Percentiles rank a stretch among this genome's conserved stretches.
phyloP scores from a whole-genome alignment of 2,329 filamentous ascomycete species.

The Myriangium duriaei region DNA sequence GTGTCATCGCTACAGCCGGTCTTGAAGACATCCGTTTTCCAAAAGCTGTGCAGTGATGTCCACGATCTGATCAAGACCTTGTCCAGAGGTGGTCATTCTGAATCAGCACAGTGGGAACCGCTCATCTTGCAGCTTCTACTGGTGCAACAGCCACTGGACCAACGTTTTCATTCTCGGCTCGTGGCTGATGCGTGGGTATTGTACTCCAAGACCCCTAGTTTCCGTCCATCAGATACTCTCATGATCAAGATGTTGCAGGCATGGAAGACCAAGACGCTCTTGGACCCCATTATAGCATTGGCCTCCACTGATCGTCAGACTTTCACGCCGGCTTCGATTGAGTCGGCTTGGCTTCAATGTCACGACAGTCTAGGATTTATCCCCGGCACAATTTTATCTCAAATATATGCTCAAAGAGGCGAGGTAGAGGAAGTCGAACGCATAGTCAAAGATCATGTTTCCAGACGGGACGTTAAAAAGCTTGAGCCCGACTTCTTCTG shows the following conservation, averaged over 20 bases:
- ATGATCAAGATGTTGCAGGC: slow-evolving; percentile 4
- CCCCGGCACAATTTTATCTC: background rate
- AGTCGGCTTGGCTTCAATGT: background rate
- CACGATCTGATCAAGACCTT: background rate
- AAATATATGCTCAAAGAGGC: slow-evolving; percentile 21
- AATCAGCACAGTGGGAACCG: slow-evolving; percentile 1
- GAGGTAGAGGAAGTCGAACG: slow-evolving; percentile 20
- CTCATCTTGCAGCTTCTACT: slow-evolving; percentile 1
- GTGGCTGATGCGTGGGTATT: background rate
- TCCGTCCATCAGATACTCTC: background rate
- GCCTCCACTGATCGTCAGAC: background rate
- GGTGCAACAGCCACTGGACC: background rate
- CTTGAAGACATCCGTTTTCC: background rate
- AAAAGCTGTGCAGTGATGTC: background rate
- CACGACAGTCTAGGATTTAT: background rate
- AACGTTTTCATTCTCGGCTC: background rate
- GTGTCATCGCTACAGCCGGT: background rate
- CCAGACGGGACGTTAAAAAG: background rate
- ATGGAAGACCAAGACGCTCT: background rate
- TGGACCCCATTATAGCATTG: slow-evolving; percentile 1
- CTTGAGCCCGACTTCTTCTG: slow-evolving; percentile 13
- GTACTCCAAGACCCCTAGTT: background rate
- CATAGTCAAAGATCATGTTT: background rate
- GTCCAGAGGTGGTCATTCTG: background rate
- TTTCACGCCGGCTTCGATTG: background rate